Percentiles rank a stretch among this genome's conserved stretches.
Conservation (phyloP, 805 yeast genomes). For the Saccharomycopsis microspora region DNA sequence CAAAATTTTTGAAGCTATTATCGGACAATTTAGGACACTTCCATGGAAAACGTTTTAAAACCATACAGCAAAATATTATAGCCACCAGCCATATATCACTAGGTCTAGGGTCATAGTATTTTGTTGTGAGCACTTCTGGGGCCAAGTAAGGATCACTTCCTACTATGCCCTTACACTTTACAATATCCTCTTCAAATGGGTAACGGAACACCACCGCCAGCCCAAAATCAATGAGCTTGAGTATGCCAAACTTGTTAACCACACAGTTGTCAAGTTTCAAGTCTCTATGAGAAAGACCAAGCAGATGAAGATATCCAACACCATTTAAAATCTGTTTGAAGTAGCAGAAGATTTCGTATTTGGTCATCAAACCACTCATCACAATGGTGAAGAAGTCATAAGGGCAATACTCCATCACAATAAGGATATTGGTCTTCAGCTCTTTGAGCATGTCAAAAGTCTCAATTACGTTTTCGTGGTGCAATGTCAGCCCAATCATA, state of each 20-base stretch:
- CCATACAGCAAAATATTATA: constrained; percentile 80
- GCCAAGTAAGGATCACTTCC: constrained; percentile 85
- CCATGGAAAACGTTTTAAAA: constrained; percentile 80
- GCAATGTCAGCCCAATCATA: constrained; percentile 77
- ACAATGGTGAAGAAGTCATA: constrained; percentile 79
- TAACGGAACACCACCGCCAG: constrained; percentile 74
- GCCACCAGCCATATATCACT: constrained; percentile 83
- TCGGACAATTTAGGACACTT: constrained; percentile 65
- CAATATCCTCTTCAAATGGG: constrained; percentile 53
- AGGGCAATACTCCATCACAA: constrained; percentile 82
- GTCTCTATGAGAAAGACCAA: constrained; percentile 78
- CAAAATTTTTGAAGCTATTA: constrained; percentile 57
- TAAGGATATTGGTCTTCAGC: constrained; percentile 61
- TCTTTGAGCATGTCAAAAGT: constrained; percentile 62
- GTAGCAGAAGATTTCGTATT: constrained; percentile 75
- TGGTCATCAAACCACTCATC: constrained; percentile 75
- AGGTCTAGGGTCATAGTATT: constrained; percentile 61
- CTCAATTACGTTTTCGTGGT: constrained; percentile 71
- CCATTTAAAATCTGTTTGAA: constrained; percentile 66
- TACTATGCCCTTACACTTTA: constrained; percentile 64
- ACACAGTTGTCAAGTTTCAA: constrained; percentile 78
- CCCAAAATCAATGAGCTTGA: constrained; percentile 76
- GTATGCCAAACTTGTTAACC: constrained; percentile 59
- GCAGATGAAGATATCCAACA: constrained; percentile 59
- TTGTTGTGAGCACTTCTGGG: constrained; percentile 56